Base-by-base conservation (phyloP, 805 yeast species). In the Yamadazyma scolyti region DNA sequence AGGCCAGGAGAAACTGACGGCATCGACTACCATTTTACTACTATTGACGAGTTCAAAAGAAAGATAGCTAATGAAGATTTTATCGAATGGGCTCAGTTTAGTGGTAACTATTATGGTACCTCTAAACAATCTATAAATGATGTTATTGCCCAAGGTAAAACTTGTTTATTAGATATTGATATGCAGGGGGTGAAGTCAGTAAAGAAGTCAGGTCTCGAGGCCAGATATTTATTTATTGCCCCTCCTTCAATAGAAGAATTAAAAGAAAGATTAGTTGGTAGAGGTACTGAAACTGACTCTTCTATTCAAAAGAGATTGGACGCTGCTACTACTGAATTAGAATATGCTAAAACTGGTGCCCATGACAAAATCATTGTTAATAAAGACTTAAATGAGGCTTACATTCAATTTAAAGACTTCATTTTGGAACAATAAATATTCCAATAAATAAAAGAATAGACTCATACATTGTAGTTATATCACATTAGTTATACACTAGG, bases 111-210 rank as follows among this genome's bases (percentile, higher is more conserved):
- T 71, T 93, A 93, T 62, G 99, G 99, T 37, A 93, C 98, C 29
- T 71, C 96, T 27, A 71, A 87, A 48, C 81, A 77, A 52, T 81
- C 96, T 18, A 97, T 93, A 27, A 73, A 83, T 47, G 81, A 79
- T 42, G 89, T 84, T 26, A 57, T 73, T 29, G 59, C 61, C 31
- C 56, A 71, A 38, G 84, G 87, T 47, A 77, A 73, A 58, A 81
- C 80, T 31, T 93, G 97, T 68, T 80, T 93, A 41, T 71, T 93
- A 54, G 99, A 93, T 62, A 93, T 93, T 45, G 99, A 93, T 73
- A 89, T 90, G 97, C 97, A 93, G 67, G 99, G 99, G 45, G 98
- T 93, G 50, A 82, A 84, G 65, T 73, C 87, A 16, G 96, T 93
- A 43, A 93, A 93, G 65, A 64, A 76, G 33, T 77, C 95, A 11